A percentile compares a stretch with the other conserved stretches of the same genome.
phyloP scores from a whole-genome alignment of 441 rosid genomes.

The Corymbia citriodora region DNA sequence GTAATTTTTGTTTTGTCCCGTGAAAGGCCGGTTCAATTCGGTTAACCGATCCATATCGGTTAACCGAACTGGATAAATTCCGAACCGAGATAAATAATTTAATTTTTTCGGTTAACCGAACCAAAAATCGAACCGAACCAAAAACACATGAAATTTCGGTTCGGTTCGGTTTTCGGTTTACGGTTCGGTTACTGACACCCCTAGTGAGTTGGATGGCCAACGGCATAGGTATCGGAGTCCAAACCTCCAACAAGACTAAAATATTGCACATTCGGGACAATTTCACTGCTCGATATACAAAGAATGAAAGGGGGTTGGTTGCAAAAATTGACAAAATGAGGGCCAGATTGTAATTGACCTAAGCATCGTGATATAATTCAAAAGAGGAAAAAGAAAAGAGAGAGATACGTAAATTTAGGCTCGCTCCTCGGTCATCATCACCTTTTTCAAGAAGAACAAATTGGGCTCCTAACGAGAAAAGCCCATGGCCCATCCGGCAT shows the following conservation, averaged over 20 bases:
- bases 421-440: background rate
- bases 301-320: background rate
- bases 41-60: no score
- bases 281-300: accelerated
- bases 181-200: no score
- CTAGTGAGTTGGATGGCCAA: no score
- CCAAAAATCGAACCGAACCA: no score
- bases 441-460: accelerated
- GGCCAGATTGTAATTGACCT: background rate
- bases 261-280: background rate
- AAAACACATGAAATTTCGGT: no score
- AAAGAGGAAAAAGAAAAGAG: background rate
- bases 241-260: background rate
- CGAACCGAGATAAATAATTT: no score
- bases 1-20: no score
- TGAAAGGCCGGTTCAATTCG: no score
- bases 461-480: background rate
- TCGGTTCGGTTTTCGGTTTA: no score
- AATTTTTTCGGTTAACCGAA: no score
- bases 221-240: background rate
- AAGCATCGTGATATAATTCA: background rate
- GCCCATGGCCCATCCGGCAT: background rate
- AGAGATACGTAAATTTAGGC: accelerated
- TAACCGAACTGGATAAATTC: no score
- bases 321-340: background rate